These are phyloP conservation scores for Talaromyces verruculosus DNA, from an alignment of 2,329 filamentous ascomycete genomes.

Conservation along the genomic window DNA sequence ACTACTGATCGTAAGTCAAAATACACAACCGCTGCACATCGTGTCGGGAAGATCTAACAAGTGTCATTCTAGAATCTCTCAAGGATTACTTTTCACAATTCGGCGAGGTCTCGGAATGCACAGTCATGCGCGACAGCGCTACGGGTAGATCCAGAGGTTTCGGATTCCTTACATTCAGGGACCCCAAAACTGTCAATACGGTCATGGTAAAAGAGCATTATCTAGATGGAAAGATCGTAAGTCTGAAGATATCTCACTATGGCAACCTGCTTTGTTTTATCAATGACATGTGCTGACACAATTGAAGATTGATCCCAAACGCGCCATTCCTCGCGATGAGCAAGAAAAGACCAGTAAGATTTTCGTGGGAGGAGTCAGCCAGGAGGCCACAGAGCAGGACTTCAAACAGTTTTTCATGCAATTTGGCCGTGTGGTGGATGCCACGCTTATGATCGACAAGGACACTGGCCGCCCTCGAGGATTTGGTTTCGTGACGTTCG, in stretches of 20 bases:
- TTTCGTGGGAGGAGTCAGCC: conserved; percentile 95
- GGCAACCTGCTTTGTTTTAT: neutral
- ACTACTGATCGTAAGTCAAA: conserved; percentile 85
- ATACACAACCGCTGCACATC: neutral
- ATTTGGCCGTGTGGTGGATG: conserved; percentile 93
- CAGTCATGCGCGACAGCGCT: conserved; percentile 96
- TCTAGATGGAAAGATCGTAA: conserved; percentile 95
- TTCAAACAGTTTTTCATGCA: conserved; percentile 97
- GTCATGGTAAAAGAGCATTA: conserved; percentile 99
- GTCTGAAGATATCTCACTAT: conserved; percentile 32
- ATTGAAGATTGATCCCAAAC: conserved; percentile 88
- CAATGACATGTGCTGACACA: conserved; percentile 29
- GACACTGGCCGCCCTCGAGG: conserved; percentile 95
- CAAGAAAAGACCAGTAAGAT: conserved; percentile 99
- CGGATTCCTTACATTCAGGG: conserved; percentile 95
- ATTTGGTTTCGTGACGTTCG: conserved; percentile 97
- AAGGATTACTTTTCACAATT: conserved; percentile 98
- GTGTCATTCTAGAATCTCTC: conserved; percentile 71
- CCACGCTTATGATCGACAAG: conserved; percentile 99
- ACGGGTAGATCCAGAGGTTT: conserved; percentile 94
- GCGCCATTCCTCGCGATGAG: conserved; percentile 94
- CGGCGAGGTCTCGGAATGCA: conserved; percentile 95
- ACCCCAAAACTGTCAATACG: conserved; percentile 95
- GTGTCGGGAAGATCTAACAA: neutral
- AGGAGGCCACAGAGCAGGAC: conserved; percentile 93